Percentiles rank a stretch among this genome's conserved stretches.
phyloP scores from a whole-genome alignment of 805 yeast species.

The Candida takata region DNA sequence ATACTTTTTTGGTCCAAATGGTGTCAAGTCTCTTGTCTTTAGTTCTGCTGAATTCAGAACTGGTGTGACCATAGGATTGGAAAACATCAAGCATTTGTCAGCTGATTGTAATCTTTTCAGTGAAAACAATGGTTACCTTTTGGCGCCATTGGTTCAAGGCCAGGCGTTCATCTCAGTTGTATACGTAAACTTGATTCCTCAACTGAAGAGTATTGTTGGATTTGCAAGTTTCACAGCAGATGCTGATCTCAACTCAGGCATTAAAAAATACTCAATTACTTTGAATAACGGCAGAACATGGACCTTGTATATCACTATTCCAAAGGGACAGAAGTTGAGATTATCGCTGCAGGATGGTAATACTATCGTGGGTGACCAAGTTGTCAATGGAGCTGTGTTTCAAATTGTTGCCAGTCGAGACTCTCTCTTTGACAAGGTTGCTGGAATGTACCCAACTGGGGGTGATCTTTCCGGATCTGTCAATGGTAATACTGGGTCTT shows the following conservation, averaged over 20 bases:
- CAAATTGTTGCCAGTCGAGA: slow-evolving; percentile 56
- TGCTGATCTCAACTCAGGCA: slow-evolving; percentile 32
- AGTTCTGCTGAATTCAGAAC: slow-evolving; percentile 37
- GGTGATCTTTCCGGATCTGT: slow-evolving; percentile 39
- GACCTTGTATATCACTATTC: slow-evolving; percentile 57
- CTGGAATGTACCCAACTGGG: slow-evolving; percentile 52
- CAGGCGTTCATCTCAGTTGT: slow-evolving; percentile 72
- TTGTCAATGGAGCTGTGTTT: slow-evolving; percentile 43
- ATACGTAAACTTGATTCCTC: slow-evolving; percentile 47
- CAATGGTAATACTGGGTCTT: slow-evolving; percentile 31
- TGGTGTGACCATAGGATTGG: slow-evolving; percentile 22
- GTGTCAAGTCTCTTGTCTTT: slow-evolving; percentile 51
- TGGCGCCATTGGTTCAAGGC: slow-evolving; percentile 69
- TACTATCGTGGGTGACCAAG: slow-evolving; percentile 36
- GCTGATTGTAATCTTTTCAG: slow-evolving; percentile 24
- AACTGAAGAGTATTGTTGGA: slow-evolving; percentile 58
- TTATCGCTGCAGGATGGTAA: slow-evolving; percentile 26
- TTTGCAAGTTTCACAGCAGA: slow-evolving; percentile 40
- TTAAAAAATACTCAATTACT: slow-evolving; percentile 47
- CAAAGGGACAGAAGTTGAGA: slow-evolving; percentile 30
- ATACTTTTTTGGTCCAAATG: slow-evolving; percentile 63
- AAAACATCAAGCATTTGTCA: slow-evolving; percentile 29
- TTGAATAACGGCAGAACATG: slow-evolving; percentile 54
- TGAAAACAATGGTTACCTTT: slow-evolving; percentile 32
- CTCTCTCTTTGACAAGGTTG: slow-evolving; percentile 47